A percentile compares a stretch with the other conserved stretches of the same genome.
Conservation (phyloP, 202 grass and related monocot species). For the Thinopyrum obtusiflorum region DNA sequence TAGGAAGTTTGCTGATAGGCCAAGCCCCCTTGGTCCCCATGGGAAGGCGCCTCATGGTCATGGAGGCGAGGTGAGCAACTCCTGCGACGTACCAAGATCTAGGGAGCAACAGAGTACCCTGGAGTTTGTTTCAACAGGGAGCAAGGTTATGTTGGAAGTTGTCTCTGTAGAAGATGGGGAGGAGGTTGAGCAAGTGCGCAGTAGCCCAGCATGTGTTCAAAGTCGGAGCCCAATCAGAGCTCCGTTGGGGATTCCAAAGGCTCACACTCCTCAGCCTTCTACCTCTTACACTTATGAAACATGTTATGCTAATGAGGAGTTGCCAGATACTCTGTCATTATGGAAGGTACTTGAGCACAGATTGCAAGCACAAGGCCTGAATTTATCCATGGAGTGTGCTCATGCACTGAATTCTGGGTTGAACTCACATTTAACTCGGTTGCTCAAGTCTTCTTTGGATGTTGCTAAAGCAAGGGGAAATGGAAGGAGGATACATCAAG, state of each 20-base stretch:
- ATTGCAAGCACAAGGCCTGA: slow-evolving; percentile 31
- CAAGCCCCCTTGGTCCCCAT: slow-evolving; percentile 29
- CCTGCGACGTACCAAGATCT: neutral
- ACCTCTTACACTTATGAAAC: slow-evolving; percentile 21
- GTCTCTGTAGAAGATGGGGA: slow-evolving; percentile 51
- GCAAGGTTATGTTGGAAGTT: slow-evolving; percentile 37
- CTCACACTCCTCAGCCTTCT: neutral
- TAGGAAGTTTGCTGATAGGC: slow-evolving; percentile 27
- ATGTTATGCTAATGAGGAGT: slow-evolving; percentile 5
- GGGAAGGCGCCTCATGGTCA: slow-evolving; percentile 32
- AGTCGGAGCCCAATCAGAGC: slow-evolving; percentile 49
- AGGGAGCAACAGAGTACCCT: slow-evolving; percentile 6
- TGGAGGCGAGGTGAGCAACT: slow-evolving; percentile 7
- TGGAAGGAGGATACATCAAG: neutral
- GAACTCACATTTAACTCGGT: slow-evolving; percentile 34
- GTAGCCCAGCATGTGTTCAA: slow-evolving; percentile 40
- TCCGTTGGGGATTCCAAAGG: slow-evolving; percentile 31
- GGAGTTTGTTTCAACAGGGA: slow-evolving; percentile 4
- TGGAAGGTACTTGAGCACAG: slow-evolving; percentile 8
- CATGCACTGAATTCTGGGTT: slow-evolving; percentile 45
- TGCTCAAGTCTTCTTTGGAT: slow-evolving; percentile 35
- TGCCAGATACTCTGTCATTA: slow-evolving; percentile 43
- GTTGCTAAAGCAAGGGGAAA: slow-evolving; percentile 36
- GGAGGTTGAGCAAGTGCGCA: slow-evolving; percentile 51
- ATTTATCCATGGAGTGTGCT: slow-evolving; percentile 38